Percentiles rank a stretch among this genome's conserved stretches.
Evolutionary conservation across 2,329 filamentous ascomycete genomes (phyloP).

Genomic region (Pochonia chlamydosporia): DNA sequence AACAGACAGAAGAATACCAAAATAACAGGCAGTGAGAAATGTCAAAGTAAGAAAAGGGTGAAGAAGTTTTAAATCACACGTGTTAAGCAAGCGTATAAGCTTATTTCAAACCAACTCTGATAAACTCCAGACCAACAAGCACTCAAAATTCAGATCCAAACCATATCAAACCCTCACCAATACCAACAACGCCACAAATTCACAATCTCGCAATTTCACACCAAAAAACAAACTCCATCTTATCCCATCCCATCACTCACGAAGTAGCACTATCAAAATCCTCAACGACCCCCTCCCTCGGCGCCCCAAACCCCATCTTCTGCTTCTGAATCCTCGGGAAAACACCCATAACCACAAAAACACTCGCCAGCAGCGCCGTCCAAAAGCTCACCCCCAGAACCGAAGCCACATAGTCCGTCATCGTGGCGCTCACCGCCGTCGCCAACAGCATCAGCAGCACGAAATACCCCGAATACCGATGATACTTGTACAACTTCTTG

Average conservation of each 20-base stretch:
- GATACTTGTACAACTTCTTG: constrained; percentile 85
- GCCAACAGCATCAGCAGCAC: constrained; percentile 64
- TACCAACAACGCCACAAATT: neutral
- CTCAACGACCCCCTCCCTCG: neutral
- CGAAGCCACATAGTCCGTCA: constrained; percentile 67
- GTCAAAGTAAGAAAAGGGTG: no score
- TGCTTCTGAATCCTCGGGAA: constrained; percentile 73
- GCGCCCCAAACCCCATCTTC: constrained; percentile 42
- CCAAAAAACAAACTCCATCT: no score
- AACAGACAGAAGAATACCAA: no score
- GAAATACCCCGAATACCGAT: constrained; percentile 71
- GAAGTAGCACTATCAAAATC: neutral
- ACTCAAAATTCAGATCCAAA: no score
- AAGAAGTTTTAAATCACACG: no score
- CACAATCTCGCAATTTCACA: no score
- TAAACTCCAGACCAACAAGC: no score
- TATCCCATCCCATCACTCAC: neutral
- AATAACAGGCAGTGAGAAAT: no score
- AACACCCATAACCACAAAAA: constrained; percentile 65
- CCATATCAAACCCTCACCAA: neutral
- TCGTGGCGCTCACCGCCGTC: constrained; percentile 68
- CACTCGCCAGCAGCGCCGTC: constrained; percentile 61
- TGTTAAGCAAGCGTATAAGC: no score
- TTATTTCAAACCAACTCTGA: no score
- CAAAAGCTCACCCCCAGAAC: constrained; percentile 70